Conservation (phyloP, 495 filamentous ascomycete species). For the Podospora bellae-mahoneyi region DNA sequence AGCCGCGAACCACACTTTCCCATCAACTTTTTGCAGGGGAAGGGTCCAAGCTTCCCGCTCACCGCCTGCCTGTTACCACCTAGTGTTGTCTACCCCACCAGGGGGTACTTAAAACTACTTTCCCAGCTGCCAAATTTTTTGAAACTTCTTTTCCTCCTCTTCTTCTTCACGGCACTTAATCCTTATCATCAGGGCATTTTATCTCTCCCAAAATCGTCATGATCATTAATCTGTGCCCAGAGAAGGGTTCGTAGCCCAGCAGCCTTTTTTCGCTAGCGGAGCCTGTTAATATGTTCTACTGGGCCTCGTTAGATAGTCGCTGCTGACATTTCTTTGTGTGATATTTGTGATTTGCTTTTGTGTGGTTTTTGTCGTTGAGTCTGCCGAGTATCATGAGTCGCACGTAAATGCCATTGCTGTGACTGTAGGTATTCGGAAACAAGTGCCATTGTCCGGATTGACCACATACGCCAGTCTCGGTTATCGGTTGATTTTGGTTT, state of each 20-base stretch:
- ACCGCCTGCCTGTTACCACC: slow-evolving; percentile 10
- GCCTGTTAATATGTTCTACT: slow-evolving; percentile 38
- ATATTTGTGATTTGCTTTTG: background rate
- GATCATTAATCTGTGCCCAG: slow-evolving; percentile 53
- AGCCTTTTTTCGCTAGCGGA: slow-evolving; percentile 53
- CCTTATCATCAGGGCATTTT: slow-evolving; percentile 52
- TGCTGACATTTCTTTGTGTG: slow-evolving; percentile 38
- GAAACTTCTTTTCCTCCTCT: slow-evolving; percentile 24
- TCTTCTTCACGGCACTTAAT: slow-evolving; percentile 41
- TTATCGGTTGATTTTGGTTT: too few species aligned
- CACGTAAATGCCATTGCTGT: too few species aligned
- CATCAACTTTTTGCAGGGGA: slow-evolving; percentile 34
- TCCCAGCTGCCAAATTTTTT: slow-evolving; percentile 8
- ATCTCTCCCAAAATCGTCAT: slow-evolving; percentile 40
- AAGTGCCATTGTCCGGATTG: too few species aligned
- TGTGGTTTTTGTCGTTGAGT: background rate
- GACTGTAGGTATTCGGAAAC: too few species aligned
- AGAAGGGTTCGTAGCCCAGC: slow-evolving; percentile 31
- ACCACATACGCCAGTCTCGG: too few species aligned
- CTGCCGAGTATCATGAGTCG: too few species aligned
- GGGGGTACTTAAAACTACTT: slow-evolving; percentile 9
- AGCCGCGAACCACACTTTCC: background rate
- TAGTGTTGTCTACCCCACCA: slow-evolving; percentile 8
- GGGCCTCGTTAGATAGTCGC: slow-evolving; percentile 55
- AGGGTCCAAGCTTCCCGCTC: background rate